Evolutionary conservation across 768 basidiomycete species (phyloP), one percentile per base, ranked within the genome.

Genomic region (Russula foetens): DNA sequence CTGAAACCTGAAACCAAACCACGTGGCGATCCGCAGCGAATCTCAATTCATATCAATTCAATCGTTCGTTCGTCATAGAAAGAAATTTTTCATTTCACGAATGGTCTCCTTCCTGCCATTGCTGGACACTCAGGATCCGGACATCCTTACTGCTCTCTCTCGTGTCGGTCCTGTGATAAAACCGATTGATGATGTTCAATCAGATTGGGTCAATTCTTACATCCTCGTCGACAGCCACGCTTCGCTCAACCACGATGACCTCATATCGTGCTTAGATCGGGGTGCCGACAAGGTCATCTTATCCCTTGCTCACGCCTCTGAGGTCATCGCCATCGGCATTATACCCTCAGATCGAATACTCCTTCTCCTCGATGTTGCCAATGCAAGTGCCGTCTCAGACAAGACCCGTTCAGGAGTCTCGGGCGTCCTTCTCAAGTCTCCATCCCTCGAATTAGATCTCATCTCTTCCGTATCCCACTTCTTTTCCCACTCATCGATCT

Each of bases 221-320:
- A 69, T 90, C 29, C 76, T 88, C 51, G 74, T 85, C 65, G 83
- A 90, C 56, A 70, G 77, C 56, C 74, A 76, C 64, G 61, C 72
- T 15, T 68, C 78, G 12, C 67, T 77, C 46, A 75, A 80, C 52
- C 55, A 79, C n/a, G 84, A 87, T 56, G 75, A 81, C 24, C 76
- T 84, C 66, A 75, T 83, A 58, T 73, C 81, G 23, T 81, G 77
- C 76, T 81, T 99, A 31, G 90, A 98, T 72, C 75, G 75, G 23
- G 93, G 95, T 24, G 83, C 85, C 2, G 81, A 86, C 66, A 94
- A 90, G 72, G 78, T 93, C 68, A 84, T 97, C 41, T 78, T 93
- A 0, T 80, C 86, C 21, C 78, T 84, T 45, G 72, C 82, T n/a
- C 78, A 78, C 67, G 87, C 81, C 31, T 84, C 83, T 69, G 82